Conservation (phyloP, 805 yeast genomes). For the Isabelozyma gotoi region DNA sequence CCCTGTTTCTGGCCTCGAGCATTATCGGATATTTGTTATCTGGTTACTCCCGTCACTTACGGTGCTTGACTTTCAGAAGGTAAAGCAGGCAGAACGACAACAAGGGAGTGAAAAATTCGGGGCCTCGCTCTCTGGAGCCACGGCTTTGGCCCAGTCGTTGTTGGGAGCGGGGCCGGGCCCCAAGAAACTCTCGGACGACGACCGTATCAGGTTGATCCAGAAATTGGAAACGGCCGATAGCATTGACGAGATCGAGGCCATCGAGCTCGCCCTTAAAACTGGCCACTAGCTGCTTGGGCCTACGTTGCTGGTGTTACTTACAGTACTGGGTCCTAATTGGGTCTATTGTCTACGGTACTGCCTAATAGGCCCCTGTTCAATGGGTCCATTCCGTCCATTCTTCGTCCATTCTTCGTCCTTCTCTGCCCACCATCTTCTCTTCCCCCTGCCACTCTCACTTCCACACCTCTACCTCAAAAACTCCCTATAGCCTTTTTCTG, state of each 20-base stretch:
- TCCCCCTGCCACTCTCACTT: no score
- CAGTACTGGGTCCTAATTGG: no score
- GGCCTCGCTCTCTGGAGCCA: conserved; percentile 13
- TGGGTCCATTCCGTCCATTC: no score
- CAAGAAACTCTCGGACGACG: conserved; percentile 53
- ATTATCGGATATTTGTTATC: conserved; percentile 61
- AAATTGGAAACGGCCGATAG: conserved; percentile 63
- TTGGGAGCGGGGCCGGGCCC: conserved; percentile 1
- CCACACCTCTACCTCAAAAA: no score
- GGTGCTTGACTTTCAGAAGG: conserved; percentile 66
- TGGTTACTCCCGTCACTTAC: conserved; percentile 63
- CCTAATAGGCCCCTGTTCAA: no score
- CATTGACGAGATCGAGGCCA: conserved; percentile 70
- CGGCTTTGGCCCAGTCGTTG: conserved; percentile 12
- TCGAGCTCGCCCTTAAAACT: conserved; percentile 53
- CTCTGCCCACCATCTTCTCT: no score
- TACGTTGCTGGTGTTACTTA: no score
- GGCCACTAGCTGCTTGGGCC: no score
- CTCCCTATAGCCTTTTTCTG: no score
- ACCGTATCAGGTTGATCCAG: conserved; percentile 48
- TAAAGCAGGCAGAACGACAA: conserved; percentile 54
- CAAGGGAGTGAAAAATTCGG: conserved; percentile 46
- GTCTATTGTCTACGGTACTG: no score
- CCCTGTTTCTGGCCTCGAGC: conserved; percentile 46
- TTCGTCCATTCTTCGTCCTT: no score